Evolutionary conservation across 306 rosid species (phyloP).

Genomic region (Trifolium fragiferum): DNA sequence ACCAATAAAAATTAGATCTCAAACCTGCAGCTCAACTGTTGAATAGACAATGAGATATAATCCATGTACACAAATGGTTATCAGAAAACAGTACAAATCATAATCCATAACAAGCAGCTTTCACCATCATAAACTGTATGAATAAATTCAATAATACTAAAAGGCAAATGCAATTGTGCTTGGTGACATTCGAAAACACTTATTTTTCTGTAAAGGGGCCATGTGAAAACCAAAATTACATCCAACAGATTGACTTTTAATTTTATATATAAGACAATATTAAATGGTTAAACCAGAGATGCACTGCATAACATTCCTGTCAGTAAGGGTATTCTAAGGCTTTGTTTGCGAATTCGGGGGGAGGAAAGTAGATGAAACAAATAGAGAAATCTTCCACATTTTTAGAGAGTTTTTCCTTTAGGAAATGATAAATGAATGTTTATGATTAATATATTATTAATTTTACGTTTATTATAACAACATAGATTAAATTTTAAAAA

Average conservation of each 20-base stretch:
- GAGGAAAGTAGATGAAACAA: too few relatives aligned
- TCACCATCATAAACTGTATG: constrained; percentile 16
- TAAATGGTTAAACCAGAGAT: constrained; percentile 15
- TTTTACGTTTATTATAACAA: too few relatives aligned
- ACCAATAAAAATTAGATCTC: background rate
- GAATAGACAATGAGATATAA: constrained; percentile 21
- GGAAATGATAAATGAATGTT: too few relatives aligned
- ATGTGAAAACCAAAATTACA: background rate
- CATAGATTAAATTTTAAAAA: too few relatives aligned
- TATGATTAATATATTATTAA: too few relatives aligned
- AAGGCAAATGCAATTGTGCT: constrained; percentile 12
- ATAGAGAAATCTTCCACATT: too few relatives aligned
- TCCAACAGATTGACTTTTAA: constrained; percentile 12
- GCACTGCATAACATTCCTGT: background rate
- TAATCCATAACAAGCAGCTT: constrained; percentile 25
- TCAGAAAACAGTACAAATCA: background rate
- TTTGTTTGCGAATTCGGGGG: too few relatives aligned
- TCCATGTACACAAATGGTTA: constrained; percentile 8
- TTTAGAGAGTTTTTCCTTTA: too few relatives aligned
- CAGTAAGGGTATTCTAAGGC: background rate
- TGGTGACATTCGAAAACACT: background rate
- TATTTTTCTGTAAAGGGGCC: constrained; percentile 1
- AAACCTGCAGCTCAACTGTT: constrained; percentile 21
- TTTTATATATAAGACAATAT: constrained; percentile 28
- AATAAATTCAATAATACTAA: background rate